A percentile compares a stretch with the other conserved stretches of the same genome.
These are phyloP conservation scores for Collybiopsis confluens DNA, from an alignment of 768 basidiomycete genomes.

Conservation along the genomic window DNA sequence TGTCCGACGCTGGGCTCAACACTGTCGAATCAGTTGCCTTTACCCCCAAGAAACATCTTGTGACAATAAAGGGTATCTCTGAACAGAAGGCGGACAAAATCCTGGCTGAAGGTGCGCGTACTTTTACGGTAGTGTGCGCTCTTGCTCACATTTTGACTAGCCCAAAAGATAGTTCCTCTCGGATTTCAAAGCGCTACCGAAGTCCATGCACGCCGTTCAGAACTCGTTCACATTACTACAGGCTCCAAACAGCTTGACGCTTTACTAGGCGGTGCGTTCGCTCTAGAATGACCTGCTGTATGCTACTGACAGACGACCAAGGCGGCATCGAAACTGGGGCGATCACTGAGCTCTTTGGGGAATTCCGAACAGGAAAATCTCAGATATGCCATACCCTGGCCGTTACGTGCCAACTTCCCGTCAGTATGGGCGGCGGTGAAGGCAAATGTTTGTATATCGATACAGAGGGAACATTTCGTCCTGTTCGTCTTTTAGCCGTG, in stretches of 20 bases:
- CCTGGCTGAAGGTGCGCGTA: constrained; percentile 70
- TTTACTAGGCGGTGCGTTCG: constrained; percentile 73
- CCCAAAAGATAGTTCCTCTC: constrained; percentile 92
- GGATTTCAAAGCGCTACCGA: constrained; percentile 99
- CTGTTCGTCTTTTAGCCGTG: constrained; percentile 88
- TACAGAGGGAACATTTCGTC: constrained; percentile 98
- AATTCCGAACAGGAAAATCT: constrained; percentile 97
- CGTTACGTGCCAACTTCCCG: constrained; percentile 95
- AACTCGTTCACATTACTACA: constrained; percentile 94
- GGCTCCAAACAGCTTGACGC: constrained; percentile 96
- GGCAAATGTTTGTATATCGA: constrained; percentile 99
- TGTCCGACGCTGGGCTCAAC: constrained; percentile 85
- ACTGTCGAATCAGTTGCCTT: constrained; percentile 96
- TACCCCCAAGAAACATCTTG: constrained; percentile 89
- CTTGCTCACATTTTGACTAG: constrained; percentile 35
- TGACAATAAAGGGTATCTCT: constrained; percentile 93
- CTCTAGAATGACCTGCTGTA: constrained; percentile 1
- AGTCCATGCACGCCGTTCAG: constrained; percentile 90
- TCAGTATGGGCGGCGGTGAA: constrained; percentile 97
- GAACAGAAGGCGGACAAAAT: constrained; percentile 98
- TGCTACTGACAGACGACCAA: constrained; percentile 25
- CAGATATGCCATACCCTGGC: constrained; percentile 98
- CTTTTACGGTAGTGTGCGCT: not conserved
- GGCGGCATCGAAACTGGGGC: constrained; percentile 98
- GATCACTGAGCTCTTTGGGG: constrained; percentile 97